Conservation (phyloP, 2,329 filamentous ascomycete genomes). For the Calonectria henricotiae region DNA sequence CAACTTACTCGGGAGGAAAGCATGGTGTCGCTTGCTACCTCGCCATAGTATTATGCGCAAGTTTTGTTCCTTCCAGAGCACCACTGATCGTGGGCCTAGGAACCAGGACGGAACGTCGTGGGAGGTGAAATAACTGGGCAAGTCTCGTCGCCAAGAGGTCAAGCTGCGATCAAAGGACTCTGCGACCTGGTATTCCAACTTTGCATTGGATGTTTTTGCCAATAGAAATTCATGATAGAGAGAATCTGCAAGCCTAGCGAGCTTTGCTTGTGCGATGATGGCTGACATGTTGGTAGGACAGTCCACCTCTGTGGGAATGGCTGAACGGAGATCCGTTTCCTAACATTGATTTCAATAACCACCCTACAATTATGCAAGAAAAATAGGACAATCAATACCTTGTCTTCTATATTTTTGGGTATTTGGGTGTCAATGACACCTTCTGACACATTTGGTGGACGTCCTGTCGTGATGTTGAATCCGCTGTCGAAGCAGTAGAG, state of each 20-base stretch:
- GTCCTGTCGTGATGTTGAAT: constrained; percentile 63
- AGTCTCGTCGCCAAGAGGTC: constrained; percentile 53
- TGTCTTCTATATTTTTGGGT: constrained; percentile 62
- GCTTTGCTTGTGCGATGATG: constrained; percentile 61
- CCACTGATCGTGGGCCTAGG: constrained; percentile 57
- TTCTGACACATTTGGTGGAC: constrained; percentile 59
- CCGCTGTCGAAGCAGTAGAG: constrained; percentile 63
- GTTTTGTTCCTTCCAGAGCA: constrained; percentile 63
- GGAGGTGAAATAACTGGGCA: constrained; percentile 58
- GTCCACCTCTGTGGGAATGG: constrained; percentile 52
- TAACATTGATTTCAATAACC: not conserved
- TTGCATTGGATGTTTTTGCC: constrained; percentile 56
- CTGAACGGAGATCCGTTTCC: constrained; percentile 33
- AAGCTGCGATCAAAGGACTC: constrained; percentile 60
- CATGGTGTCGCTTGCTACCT: constrained; percentile 57
- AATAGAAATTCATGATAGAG: constrained; percentile 62
- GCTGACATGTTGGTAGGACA: constrained; percentile 61
- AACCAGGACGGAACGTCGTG: constrained; percentile 56
- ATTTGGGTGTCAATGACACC: constrained; percentile 58
- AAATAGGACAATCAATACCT: constrained; percentile 42
- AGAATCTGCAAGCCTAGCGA: constrained; percentile 60
- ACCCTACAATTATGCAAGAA: not conserved
- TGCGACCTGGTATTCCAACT: constrained; percentile 58
- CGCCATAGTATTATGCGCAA: constrained; percentile 63
- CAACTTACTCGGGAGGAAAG: constrained; percentile 48